These are phyloP conservation scores for Paramarasmius palmivorus DNA, from an alignment of 1,284 basidiomycete genomes.

Conservation along the genomic window DNA sequence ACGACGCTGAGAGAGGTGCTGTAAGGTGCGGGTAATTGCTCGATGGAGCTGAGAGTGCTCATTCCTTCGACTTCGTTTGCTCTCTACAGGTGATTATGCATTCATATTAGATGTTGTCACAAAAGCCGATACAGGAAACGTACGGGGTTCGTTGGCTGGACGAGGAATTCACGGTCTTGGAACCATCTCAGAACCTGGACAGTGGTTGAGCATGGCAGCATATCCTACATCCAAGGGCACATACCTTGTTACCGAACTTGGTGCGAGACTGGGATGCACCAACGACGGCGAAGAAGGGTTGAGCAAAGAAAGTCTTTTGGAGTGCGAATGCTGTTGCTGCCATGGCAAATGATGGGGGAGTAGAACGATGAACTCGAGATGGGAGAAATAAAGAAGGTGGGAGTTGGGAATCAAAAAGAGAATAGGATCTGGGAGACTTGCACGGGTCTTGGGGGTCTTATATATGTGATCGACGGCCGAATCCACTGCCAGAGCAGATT, in stretches of 20 bases:
- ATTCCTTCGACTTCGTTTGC: slow-evolving; percentile 65
- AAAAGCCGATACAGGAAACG: slow-evolving; percentile 18
- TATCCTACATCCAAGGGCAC: slow-evolving; percentile 24
- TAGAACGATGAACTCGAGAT: not conserved
- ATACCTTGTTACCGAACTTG: slow-evolving; percentile 73
- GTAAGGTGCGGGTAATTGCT: slow-evolving; percentile 57
- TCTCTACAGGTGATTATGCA: slow-evolving; percentile 40
- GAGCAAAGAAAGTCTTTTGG: slow-evolving; percentile 60
- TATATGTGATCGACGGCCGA: too few species aligned
- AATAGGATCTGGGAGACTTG: too few species aligned
- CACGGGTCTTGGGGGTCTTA: too few species aligned
- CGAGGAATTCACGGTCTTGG: slow-evolving; percentile 54
- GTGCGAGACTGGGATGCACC: slow-evolving; percentile 75
- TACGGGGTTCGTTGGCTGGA: slow-evolving; percentile 73
- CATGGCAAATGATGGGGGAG: not conserved
- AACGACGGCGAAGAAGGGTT: slow-evolving; percentile 71
- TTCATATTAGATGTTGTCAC: not conserved
- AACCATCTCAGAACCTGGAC: slow-evolving; percentile 78
- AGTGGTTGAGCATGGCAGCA: slow-evolving; percentile 2
- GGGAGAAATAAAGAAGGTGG: not conserved
- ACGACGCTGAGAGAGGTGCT: slow-evolving; percentile 79
- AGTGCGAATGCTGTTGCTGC: not conserved
- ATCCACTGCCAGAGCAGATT: too few species aligned
- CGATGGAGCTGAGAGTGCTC: slow-evolving; percentile 50
- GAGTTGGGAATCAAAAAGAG: too few species aligned